Percentiles rank a stretch among this genome's conserved stretches.
These are phyloP conservation scores for Knoxdaviesia proteae DNA, from an alignment of 2,329 filamentous ascomycete genomes.

Conservation along the genomic window DNA sequence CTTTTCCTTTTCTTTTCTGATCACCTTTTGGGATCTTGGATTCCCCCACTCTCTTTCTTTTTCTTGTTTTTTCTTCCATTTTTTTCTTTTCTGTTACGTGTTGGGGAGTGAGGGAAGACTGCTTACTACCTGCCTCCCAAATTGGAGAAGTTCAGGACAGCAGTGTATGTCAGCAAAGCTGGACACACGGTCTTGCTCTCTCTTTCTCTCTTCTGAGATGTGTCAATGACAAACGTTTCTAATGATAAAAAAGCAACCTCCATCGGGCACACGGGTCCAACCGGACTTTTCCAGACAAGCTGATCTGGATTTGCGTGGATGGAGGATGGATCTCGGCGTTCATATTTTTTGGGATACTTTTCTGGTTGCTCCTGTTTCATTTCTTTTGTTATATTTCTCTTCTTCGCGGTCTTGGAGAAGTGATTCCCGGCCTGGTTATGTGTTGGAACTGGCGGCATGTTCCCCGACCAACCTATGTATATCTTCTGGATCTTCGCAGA, in stretches of 20 bases:
- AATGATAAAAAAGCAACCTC: neutral
- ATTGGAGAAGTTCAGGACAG: too few relatives aligned
- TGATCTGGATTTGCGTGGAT: too few relatives aligned
- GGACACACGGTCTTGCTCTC: too few relatives aligned
- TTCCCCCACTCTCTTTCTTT: conserved; percentile 4
- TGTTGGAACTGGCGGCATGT: too few relatives aligned
- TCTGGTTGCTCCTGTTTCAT: too few relatives aligned
- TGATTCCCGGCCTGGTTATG: too few relatives aligned
- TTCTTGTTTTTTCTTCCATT: conserved; percentile 3
- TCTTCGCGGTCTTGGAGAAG: neutral
- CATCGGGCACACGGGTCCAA: neutral
- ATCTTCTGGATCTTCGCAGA: too few relatives aligned
- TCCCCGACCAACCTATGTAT: too few relatives aligned
- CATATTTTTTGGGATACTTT: too few relatives aligned
- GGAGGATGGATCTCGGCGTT: too few relatives aligned
- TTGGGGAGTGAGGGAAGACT: neutral
- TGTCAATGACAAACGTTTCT: neutral
- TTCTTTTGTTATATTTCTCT: neutral
- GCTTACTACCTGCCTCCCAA: too few relatives aligned
- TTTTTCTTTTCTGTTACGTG: neutral
- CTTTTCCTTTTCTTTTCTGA: conserved; percentile 1
- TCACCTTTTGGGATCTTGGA: neutral
- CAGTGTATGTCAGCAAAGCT: too few relatives aligned
- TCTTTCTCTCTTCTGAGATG: neutral
- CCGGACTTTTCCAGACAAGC: neutral